Percentiles rank a stretch among this genome's conserved stretches.
Evolutionary conservation across 2,329 filamentous ascomycete genomes (phyloP).

Genomic region (Elsinoe australis): DNA sequence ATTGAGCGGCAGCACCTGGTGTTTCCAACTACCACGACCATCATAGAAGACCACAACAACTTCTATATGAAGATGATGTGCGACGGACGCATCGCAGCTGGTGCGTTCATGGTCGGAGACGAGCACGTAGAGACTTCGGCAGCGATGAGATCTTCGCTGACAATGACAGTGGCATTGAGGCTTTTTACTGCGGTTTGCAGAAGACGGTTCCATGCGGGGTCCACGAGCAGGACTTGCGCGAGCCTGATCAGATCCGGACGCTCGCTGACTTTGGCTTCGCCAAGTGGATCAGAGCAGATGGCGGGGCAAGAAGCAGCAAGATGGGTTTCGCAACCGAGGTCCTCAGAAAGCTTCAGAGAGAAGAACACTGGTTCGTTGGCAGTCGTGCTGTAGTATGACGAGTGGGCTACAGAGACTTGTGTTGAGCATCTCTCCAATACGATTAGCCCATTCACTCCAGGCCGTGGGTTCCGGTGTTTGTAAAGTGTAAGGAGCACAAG

Average conservation of each 20-base stretch:
- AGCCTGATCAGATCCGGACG: not conserved
- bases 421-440: too few relatives aligned
- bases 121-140: not conserved
- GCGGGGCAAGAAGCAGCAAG: not conserved
- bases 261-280: not conserved
- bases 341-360: not conserved
- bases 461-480: too few relatives aligned
- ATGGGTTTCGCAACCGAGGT: not conserved
- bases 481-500: too few relatives aligned
- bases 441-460: too few relatives aligned
- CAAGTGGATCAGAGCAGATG: not conserved
- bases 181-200: not conserved
- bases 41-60: not conserved
- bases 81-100: not conserved
- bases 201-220: not conserved
- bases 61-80: not conserved
- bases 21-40: not conserved
- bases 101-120: not conserved
- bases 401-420: too few relatives aligned
- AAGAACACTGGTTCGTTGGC: not conserved
- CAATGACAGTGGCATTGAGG: not conserved
- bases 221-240: not conserved
- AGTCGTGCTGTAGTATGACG: too few relatives aligned
- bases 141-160: not conserved
- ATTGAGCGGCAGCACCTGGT: not conserved